Base-by-base conservation (phyloP, 306 rosid species). In the Quercus robur region DNA sequence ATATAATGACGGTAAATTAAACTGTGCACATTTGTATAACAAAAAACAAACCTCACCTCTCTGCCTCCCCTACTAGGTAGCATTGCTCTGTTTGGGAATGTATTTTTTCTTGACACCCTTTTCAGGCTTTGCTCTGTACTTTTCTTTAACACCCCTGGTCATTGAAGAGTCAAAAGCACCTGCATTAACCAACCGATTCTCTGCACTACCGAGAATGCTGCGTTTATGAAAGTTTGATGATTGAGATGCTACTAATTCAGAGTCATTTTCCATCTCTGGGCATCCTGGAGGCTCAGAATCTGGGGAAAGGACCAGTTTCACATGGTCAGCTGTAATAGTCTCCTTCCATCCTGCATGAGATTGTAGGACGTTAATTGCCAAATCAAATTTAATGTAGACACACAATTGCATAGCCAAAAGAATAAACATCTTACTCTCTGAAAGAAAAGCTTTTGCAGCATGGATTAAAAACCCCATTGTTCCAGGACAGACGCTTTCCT, bases 321-420 rank as follows among this genome's bases (percentile, higher is more conserved):
- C 87, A 80, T 94, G 94, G 17, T 88, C 76, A 67, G 87, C 91
- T 12, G 86, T 70, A 12, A 89, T 58, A 64, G 93, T 92, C 78
- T 89, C 93, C 80, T 88, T 86, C 98, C 97, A 92, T 73, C 97
- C 98, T 94, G 91, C 87, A 78, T 58, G 71, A 77, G 54, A 59
- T 56, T 71, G 63, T 33, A 83, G 62, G 10, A 51, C 28, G 77
- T 78, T 70, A 78, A 38, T 31, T 23, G 63, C 71, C 49, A 72
- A 70, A 69, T 35, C 74, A 67, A 38, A 59, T 55, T 10, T 67
- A 49, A 20, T 7, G 31, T 18, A 68, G 4, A 35, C 11, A 33
- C 15, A 19, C 28, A 35, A 12, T 35, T 33, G 52, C 26, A 68
- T 31, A 31, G 71, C 72, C 25, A 35, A 68, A 59, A 63, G 10